phyloP scores from a whole-genome alignment of 768 basidiomycete genomes.

The Stropharia rugosoannulata region DNA sequence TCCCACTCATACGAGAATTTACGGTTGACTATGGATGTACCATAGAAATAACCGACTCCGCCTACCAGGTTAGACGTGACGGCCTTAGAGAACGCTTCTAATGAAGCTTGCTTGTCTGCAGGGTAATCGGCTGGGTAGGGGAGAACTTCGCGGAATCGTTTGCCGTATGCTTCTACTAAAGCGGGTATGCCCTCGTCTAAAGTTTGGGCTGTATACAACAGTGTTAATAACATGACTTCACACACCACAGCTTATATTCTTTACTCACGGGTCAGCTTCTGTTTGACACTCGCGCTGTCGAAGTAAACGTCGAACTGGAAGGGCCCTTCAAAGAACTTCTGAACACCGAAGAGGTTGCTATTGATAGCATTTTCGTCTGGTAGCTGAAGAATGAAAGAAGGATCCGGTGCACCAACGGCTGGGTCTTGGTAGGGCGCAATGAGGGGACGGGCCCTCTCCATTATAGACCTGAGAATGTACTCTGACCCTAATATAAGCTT shows the following conservation, averaged over 20 bases:
- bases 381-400: conserved; percentile 76
- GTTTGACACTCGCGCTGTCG: conserved; percentile 70
- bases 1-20: conserved; percentile 93
- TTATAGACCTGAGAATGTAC: conserved; percentile 57
- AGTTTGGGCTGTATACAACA: conserved; percentile 44
- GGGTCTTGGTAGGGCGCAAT: conserved; percentile 55
- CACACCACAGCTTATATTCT: background rate
- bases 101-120: conserved; percentile 42
- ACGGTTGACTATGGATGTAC: conserved; percentile 82
- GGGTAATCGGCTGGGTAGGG: conserved; percentile 61
- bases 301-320: conserved; percentile 92
- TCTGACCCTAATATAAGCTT: conserved; percentile 38
- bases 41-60: conserved; percentile 95
- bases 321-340: conserved; percentile 80
- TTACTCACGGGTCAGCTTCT: conserved; percentile 62
- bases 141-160: conserved; percentile 69
- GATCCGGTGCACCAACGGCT: conserved; percentile 58
- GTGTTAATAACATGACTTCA: background rate
- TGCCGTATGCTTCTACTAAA: conserved; percentile 55
- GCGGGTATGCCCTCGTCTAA: conserved; percentile 73
- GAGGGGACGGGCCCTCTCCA: conserved; percentile 53
- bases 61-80: conserved; percentile 91
- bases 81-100: conserved; percentile 79
- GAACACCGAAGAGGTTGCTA: conserved; percentile 84
- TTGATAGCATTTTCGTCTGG: conserved; percentile 69